Base-by-base conservation (phyloP, 2,329 filamentous ascomycete species). In the Trichoderma oligosporum region DNA sequence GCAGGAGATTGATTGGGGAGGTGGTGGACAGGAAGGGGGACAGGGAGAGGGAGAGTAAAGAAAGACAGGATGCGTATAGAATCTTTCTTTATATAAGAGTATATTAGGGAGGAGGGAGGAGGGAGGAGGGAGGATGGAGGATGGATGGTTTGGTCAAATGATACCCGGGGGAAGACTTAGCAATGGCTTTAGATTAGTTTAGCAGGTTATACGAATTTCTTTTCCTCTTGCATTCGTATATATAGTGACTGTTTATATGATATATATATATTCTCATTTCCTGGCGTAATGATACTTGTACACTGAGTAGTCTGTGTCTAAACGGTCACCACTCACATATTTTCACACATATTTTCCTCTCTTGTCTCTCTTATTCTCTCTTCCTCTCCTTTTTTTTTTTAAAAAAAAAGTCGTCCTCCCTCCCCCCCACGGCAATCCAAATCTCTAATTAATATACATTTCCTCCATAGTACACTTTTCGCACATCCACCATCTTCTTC, bases 381-480 rank as follows among this genome's bases (percentile, higher is more conserved):
- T 9, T 7, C 27, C 42, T 18, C 16, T 44, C 41, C 20, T 2
- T 48, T 46, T 14, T n/a, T 16, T n/a, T 44, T 52, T 29, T 29
- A 41, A 27, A 14, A n/a, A 41, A n/a, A 11, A 12, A 39, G 7
- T 14, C 20, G 11, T 45, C 14, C 1, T 31, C 12, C 20, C 25
- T 3, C 18, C 8, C 27, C 38, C 44, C 36, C 35, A 48, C 11
- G 16, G 14, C 3, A 33, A 25, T 33, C 16, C 18, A 35, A 35
- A 14, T 39, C 36, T 42, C 39, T 25, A 42, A 6, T 69, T 80
- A 84, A 68, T 83, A 81, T 72, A 87, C 81, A 73, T 81, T 81
- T 36, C 91, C 91, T 52, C 89, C 91, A 75, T 97, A 97, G 78
- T 99, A 99, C 68, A 97, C 94, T 79, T 94, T 97, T 65, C 94